Conservation (phyloP, 192 early-diverging fungal species). For the Rhizophagus clarus region DNA sequence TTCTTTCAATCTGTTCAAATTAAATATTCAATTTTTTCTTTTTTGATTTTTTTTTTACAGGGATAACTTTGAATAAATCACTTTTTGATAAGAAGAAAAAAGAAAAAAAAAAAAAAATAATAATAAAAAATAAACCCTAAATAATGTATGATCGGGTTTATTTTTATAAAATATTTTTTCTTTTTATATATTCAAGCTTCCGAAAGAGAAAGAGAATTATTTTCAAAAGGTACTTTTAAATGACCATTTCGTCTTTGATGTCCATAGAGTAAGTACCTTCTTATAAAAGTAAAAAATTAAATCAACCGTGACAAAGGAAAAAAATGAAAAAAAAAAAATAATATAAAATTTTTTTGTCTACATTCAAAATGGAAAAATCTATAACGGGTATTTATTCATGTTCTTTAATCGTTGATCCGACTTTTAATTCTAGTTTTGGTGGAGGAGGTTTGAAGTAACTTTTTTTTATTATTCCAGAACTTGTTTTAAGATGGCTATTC, state of each 20-base stretch:
- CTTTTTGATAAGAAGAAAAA: no score
- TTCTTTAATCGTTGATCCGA: neutral
- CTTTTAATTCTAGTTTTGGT: neutral
- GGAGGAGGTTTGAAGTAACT: neutral
- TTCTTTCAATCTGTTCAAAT: no score
- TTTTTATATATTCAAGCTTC: neutral
- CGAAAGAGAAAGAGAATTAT: no score
- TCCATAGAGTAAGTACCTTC: neutral
- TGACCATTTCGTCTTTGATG: neutral
- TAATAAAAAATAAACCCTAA: neutral
- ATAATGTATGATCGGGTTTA: neutral
- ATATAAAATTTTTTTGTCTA: neutral
- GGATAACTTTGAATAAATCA: no score
- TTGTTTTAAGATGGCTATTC: neutral
- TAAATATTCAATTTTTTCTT: neutral
- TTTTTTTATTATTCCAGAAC: neutral
- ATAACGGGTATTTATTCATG: neutral
- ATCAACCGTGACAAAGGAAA: neutral
- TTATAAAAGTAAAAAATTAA: neutral
- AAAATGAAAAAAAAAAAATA: neutral
- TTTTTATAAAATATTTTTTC: neutral
- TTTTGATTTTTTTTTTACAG: no score
- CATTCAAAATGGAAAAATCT: neutral
- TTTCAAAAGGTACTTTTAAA: neutral
- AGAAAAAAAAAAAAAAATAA: neutral